Base-by-base conservation (phyloP, 176 grass and related monocot genomes). In the Musa acuminata region DNA sequence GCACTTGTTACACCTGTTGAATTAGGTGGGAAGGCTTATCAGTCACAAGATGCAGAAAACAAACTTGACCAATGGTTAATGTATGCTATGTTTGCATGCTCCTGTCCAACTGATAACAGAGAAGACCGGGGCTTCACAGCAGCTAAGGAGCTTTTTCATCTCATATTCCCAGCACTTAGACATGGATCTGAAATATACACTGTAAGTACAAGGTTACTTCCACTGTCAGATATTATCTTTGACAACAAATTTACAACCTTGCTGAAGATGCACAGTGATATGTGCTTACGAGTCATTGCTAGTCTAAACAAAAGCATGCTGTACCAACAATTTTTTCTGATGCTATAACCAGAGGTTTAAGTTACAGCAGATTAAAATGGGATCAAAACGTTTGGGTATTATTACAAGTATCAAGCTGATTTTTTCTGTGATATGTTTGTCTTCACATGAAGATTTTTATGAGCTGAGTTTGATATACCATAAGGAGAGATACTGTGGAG, bases 21-120 rank as follows among this genome's bases (percentile, higher is more conserved):
- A 57, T 83, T 98, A 24, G 94, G 94, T 74, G 94, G 94, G 77
- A 98, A 93, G 82, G 86, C 88, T 67, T 82, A 97, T 70, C 89
- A 92, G 50, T 85, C 81, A 53, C 89, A 90, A 71, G 94, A 98
- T 86, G 49, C 88, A 43, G 94, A 98, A 60, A 83, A 84, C 66
- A 98, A 98, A 74, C 84, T 93, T 22, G 94, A 98, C 22, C 94
- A 98, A 57, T 98, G 94, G 94, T 79, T 98, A 69, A 89, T 98
- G 84, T 98, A 98, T 83, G 90, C 90, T 7, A 98, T 93, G 80
- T 93, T 98, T 91, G 84, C 84, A 78, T 98, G 94, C 70, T 93
- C 94, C 60, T 98, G 90, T 74, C 86, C 88, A 75, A 80, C 73
- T 72, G 94, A 91, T 78, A 82, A 82, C 66, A 85, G 85, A 81